Evolutionary conservation across 148 eudicot genomes (phyloP).

Genomic region (Heliamphora exappendiculata): DNA sequence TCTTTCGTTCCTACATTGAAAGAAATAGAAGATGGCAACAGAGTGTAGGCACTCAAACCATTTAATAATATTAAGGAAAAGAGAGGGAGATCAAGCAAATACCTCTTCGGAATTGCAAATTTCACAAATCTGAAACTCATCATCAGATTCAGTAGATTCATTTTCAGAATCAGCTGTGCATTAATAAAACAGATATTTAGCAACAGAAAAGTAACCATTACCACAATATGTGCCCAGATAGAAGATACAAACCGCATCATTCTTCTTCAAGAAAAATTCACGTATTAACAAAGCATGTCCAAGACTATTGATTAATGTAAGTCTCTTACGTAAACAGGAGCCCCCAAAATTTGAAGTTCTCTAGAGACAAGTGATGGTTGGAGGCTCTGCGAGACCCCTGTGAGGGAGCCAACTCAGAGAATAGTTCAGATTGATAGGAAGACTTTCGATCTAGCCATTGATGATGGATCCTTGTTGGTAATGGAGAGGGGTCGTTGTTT

Average conservation of each 20-base stretch:
- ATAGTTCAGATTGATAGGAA: no score
- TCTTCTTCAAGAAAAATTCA: background rate
- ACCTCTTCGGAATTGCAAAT: slow-evolving; percentile 91
- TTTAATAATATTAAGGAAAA: slow-evolving; percentile 7
- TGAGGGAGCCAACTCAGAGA: no score
- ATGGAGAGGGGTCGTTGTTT: no score
- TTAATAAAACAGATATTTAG: slow-evolving; percentile 8
- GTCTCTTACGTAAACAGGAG: background rate
- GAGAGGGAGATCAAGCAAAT: background rate
- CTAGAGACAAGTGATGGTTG: no score
- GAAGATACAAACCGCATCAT: background rate
- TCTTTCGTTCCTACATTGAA: slow-evolving; percentile 73
- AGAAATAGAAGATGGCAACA: background rate
- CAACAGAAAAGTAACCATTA: background rate
- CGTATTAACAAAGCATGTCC: background rate
- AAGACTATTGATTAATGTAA: background rate
- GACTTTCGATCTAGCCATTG: no score
- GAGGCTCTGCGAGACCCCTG: no score
- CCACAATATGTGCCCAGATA: background rate
- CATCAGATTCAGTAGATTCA: slow-evolving; percentile 82
- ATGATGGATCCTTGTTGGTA: no score
- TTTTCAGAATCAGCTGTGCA: slow-evolving; percentile 76
- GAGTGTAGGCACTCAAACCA: slow-evolving; percentile 11
- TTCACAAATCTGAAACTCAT: slow-evolving; percentile 93
- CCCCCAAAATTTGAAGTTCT: no score